Evolutionary conservation across 1,284 basidiomycete genomes (phyloP).

Genomic region (Pholiota adiposa): DNA sequence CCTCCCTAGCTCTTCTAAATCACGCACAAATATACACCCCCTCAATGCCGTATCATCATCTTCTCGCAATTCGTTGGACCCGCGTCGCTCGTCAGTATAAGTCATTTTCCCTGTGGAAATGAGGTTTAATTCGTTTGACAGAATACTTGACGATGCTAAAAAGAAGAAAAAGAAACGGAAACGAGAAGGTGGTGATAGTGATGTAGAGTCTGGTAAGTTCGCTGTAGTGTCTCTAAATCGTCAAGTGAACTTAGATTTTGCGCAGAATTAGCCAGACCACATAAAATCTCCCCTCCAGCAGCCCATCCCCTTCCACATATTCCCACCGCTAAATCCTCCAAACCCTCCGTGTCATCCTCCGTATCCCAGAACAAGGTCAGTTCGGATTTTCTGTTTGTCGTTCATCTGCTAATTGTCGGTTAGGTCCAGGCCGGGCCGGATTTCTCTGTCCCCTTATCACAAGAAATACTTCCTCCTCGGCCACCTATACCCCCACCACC

Average conservation of each 20-base stretch:
- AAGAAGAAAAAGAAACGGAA: conserved; percentile 89
- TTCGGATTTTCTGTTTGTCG: conserved; percentile 9
- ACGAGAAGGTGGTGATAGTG: conserved; percentile 75
- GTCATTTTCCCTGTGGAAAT: neutral
- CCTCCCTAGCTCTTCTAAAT: conserved; percentile 36
- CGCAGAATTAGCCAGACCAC: conserved; percentile 46
- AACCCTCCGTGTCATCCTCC: conserved; percentile 47
- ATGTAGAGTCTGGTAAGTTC: conserved; percentile 60
- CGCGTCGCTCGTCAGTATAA: conserved; percentile 39
- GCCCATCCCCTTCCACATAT: conserved; percentile 39
- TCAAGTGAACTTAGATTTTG: conserved; percentile 3
- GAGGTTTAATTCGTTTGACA: conserved; percentile 16
- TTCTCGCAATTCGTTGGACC: conserved; percentile 43
- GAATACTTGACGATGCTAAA: conserved; percentile 51
- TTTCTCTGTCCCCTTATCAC: conserved; percentile 55
- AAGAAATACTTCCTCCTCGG: conserved; percentile 62
- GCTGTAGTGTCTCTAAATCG: conserved; percentile 8
- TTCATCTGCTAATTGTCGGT: neutral
- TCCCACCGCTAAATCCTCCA: conserved; percentile 51
- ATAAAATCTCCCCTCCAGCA: conserved; percentile 60
- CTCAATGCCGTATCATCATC: conserved; percentile 40
- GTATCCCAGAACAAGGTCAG: conserved; percentile 56
- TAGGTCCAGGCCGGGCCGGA: conserved; percentile 48
- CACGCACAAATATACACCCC: conserved; percentile 44
- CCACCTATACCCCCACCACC: conserved; percentile 71